Base-by-base conservation (phyloP, 352 stramenopile species). In the Phytophthora melonis region DNA sequence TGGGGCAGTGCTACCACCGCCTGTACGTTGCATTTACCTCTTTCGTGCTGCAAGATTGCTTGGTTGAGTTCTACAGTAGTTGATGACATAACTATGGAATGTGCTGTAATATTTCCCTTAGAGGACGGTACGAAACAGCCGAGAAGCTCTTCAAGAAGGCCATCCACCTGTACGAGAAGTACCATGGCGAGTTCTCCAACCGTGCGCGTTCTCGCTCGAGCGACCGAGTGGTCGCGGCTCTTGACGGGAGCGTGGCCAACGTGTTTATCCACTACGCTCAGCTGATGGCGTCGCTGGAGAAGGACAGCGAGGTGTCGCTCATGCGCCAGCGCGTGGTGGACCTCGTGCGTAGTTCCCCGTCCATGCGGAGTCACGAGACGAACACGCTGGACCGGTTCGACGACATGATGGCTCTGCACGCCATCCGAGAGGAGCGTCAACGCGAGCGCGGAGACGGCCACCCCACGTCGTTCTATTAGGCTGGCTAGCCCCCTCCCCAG, bases 111-210 rank as follows among this genome's bases (percentile, higher is more conserved):
- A 23, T 50, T n/a, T n/a, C 18, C 43, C 25, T 30, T n/a, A 62
- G 62, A 30, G 62, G 39, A 10, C 43, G 18, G n/a, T 8, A 36
- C 21, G 52, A 61, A 25, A 30, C 36, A 27, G 62, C 62, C 1
- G 62, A 68, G 52, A 53, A 55, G 21, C 6, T 47, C 5, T 62
- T 68, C 52, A 61, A 68, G 52, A 45, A 62, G 27, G 62, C 62
- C 25, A 61, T 68, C 52, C 55, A 32, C 18, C 10, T 62, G 50
- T 62, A 68, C 52, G 62, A 68, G 36, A 68, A 68, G 19, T 62
- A 68, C 16, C 36, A 52, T 41, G 39, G 3, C 62, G 19, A 61
- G 14, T 50, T 59, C 41, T 54, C 62, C 25, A 21, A 55, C 45
- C 8, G 9, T 2, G n/a, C 14, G 18, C 6, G 27, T 9, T 50